Evolutionary conservation across 768 basidiomycete genomes (phyloP).

Genomic region (Boletus edulis): DNA sequence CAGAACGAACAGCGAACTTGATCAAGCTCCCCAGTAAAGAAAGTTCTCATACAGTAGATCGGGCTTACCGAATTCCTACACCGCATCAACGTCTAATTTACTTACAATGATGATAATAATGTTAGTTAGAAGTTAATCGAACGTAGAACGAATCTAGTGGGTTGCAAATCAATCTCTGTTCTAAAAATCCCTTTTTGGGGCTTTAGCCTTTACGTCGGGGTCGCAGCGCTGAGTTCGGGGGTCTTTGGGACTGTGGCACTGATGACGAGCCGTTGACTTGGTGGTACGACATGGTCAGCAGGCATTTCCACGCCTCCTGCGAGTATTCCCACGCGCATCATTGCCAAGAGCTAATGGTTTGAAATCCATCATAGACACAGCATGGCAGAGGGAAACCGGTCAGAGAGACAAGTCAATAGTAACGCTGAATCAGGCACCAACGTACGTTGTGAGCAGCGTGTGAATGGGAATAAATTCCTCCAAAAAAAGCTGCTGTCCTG

Average conservation of each 20-base stretch:
- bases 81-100: background rate
- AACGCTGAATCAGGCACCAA: slow-evolving; percentile 8
- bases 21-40: background rate
- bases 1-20: slow-evolving; percentile 1
- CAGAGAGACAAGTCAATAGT: background rate
- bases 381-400: background rate
- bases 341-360: slow-evolving; percentile 53
- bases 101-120: slow-evolving; percentile 6
- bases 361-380: background rate
- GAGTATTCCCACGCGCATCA: slow-evolving; percentile 73
- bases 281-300: slow-evolving; percentile 43
- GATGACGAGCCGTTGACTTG: slow-evolving; percentile 40
- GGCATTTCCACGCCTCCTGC: slow-evolving; percentile 60
- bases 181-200: background rate
- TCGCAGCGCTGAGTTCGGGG: background rate
- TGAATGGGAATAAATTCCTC: slow-evolving; percentile 79
- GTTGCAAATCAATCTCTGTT: background rate
- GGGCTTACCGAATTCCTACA: background rate
- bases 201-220: background rate
- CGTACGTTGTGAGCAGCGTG: slow-evolving; percentile 79
- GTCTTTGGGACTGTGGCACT: slow-evolving; percentile 12
- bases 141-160: slow-evolving; percentile 15
- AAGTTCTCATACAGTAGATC: slow-evolving; percentile 3
- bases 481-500: slow-evolving; percentile 82
- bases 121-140: slow-evolving; percentile 1